These are phyloP conservation scores for Forsythia viridissima DNA, from an alignment of 257 asterid genomes.

Conservation along the genomic window DNA sequence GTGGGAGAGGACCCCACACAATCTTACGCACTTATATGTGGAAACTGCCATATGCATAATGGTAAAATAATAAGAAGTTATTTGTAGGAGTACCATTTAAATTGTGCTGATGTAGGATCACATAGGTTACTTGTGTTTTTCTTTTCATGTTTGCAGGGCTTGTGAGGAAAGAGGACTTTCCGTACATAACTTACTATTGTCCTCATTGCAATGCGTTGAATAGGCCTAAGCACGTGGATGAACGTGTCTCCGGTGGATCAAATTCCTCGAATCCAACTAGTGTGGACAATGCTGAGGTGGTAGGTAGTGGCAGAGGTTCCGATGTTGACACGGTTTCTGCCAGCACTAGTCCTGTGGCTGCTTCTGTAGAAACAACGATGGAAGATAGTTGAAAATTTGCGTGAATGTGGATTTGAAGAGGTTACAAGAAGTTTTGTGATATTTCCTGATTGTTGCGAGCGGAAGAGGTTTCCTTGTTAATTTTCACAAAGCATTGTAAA, in stretches of 20 bases:
- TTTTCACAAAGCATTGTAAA: neutral
- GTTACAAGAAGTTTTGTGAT: neutral
- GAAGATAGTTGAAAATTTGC: neutral
- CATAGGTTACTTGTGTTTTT: conserved; percentile 7
- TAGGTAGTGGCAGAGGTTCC: conserved; percentile 19
- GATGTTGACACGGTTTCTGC: conserved; percentile 15
- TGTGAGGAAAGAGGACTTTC: conserved; percentile 81
- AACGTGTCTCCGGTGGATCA: conserved; percentile 32
- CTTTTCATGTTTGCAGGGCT: conserved; percentile 56
- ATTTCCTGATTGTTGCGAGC: neutral
- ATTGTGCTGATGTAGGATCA: neutral
- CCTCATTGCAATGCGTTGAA: conserved; percentile 87
- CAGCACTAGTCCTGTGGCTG: conserved; percentile 13
- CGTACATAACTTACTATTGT: conserved; percentile 81
- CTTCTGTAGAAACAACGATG: neutral
- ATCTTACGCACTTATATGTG: conserved; percentile 78
- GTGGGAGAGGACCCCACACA: conserved; percentile 87
- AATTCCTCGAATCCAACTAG: conserved; percentile 31
- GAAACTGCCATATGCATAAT: conserved; percentile 80
- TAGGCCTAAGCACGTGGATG: conserved; percentile 49
- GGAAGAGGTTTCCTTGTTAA: neutral
- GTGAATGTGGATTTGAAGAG: neutral
- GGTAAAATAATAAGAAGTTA: conserved; percentile 38
- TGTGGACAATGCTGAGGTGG: conserved; percentile 28
- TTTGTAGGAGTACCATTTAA: neutral